These are phyloP conservation scores for Trichosporon coremiiforme DNA, from an alignment of 1,284 basidiomycete genomes.

Conservation along the genomic window DNA sequence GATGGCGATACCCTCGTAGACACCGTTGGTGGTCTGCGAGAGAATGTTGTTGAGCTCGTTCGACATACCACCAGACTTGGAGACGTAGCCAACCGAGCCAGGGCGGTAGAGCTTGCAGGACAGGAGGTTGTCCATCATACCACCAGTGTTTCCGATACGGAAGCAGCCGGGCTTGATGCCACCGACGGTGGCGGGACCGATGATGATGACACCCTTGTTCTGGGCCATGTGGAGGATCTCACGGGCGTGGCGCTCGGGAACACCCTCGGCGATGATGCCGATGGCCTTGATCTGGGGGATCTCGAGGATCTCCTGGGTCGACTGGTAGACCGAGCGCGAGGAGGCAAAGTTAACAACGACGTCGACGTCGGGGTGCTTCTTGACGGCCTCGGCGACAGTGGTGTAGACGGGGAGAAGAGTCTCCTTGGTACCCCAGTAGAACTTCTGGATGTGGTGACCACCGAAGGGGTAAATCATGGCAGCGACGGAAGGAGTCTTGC, in stretches of 20 bases:
- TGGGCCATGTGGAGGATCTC: conserved; percentile 91
- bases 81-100: conserved; percentile 97
- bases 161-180: conserved; percentile 99
- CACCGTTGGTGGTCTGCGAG: conserved; percentile 94
- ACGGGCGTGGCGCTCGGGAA: conserved; percentile 94
- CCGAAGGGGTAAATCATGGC: conserved; percentile 99
- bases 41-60: conserved; percentile 99
- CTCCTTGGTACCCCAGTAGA: conserved; percentile 99
- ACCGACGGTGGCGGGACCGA: conserved; percentile 97
- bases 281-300: conserved; percentile 76
- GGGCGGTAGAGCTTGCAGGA: conserved; percentile 97
- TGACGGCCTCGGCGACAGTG: conserved; percentile 83
- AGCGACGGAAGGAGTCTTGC: conserved; percentile 88
- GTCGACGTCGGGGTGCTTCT: conserved; percentile 95
- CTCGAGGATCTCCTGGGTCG: conserved; percentile 85
- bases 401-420: conserved; percentile 98
- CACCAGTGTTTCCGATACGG: conserved; percentile 99
- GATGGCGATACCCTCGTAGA: conserved; percentile 99
- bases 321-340: conserved; percentile 90
- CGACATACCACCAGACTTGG: conserved; percentile 99
- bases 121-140: conserved; percentile 99
- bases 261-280: conserved; percentile 97
- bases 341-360: conserved; percentile 98
- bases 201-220: conserved; percentile 87
- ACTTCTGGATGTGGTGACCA: conserved; percentile 99